Conservation (phyloP, 2,329 filamentous ascomycete genomes). For the Tolypocladium paradoxum region DNA sequence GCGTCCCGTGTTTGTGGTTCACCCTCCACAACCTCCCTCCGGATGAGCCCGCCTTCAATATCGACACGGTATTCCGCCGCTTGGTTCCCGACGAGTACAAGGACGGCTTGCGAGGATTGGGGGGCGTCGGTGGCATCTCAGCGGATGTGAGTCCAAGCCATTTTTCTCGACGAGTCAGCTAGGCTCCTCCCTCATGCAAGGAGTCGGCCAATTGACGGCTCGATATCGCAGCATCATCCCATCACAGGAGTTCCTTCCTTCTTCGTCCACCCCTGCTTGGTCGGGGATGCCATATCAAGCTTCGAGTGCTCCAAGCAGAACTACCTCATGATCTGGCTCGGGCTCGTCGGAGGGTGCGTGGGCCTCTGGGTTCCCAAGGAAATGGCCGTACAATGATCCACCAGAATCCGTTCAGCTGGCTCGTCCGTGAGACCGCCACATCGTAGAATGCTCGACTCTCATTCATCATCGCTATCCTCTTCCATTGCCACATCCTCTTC, state of each 20-base stretch:
- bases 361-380: conserved; percentile 67
- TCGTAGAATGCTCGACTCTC: conserved; percentile 10
- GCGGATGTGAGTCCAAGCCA: conserved; percentile 52
- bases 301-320: conserved; percentile 51
- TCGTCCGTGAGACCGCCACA: not conserved
- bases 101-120: conserved; percentile 45
- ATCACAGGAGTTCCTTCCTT: conserved; percentile 67
- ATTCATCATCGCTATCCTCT: conserved; percentile 64
- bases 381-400: conserved; percentile 38
- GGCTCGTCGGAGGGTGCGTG: conserved; percentile 71
- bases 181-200: conserved; percentile 10
- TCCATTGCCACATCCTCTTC: conserved; percentile 60
- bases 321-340: conserved; percentile 83
- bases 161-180: conserved; percentile 9
- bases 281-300: conserved; percentile 65
- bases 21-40: conserved; percentile 47
- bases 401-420: conserved; percentile 1
- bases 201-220: conserved; percentile 23
- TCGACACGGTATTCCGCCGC: conserved; percentile 60
- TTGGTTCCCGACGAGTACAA: conserved; percentile 60
- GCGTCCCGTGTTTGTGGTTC: conserved; percentile 68
- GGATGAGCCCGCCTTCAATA: conserved; percentile 44
- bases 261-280: conserved; percentile 88
- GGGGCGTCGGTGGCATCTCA: conserved; percentile 63
- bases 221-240: conserved; percentile 63